Evolutionary conservation across 495 filamentous ascomycete species (phyloP), one percentile per base, ranked within the genome.

Genomic region (Lophiotrema nucula): DNA sequence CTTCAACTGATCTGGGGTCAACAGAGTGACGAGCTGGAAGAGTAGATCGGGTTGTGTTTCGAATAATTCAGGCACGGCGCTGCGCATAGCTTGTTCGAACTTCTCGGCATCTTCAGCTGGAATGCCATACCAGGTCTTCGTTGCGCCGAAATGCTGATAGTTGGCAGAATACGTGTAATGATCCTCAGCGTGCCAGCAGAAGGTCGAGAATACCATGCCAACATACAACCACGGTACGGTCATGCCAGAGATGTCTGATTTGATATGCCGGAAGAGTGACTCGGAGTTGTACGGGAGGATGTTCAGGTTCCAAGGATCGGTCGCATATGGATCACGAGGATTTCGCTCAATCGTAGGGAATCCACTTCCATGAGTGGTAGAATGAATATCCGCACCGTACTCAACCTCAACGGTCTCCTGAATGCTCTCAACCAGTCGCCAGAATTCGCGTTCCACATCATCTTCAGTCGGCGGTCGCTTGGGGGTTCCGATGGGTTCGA

Each of bases 121-220:
- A 65, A 99, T 96, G 2, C 95, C 95, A 68, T 99, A 99, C 93
- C 93, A 99, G 0, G 93, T 99, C 73, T 99, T 99, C 0, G 95
- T 99, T 0, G 92, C 89, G 33, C 93, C 93, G 68, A 99, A 96
- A 67, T 99, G 93, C 65, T 99, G 93, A 64, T 99, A 99, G 65
- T 99, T 99, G 37, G 93, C 88, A 18, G 93, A 99, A 70, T 99
- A 99, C 0, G 93, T 84, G 65, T 95, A 96, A 66, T 99, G 93
- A 69, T 99, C 93, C 69, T 99, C 93, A 58, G 95, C 95, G 68
- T 99, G 93, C 93, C 93, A 99, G 72, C 93, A 99, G 69, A 99
- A 99, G 2, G 92, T 97, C 2, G 93, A 97, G 72, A 99, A 99
- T 65, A 91, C 95, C 93, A 99, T 99, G 56, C 93, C 93, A n/a